A percentile compares a stretch with the other conserved stretches of the same genome.
Evolutionary conservation across 768 basidiomycete species (phyloP).

Genomic region (Boletellus ananiceps): DNA sequence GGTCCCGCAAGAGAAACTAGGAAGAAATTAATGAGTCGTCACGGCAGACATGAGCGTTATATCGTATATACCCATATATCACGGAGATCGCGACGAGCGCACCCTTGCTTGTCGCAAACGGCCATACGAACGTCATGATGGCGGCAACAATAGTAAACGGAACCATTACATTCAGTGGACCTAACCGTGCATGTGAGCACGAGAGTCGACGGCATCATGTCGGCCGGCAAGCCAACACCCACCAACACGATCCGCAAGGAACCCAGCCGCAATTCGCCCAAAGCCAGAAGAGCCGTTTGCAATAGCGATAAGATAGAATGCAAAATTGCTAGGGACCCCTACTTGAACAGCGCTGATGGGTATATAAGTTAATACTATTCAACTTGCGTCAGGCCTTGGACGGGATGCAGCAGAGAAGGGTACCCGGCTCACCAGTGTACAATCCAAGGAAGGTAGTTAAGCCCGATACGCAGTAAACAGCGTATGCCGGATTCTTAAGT

Average conservation of each 20-base stretch:
- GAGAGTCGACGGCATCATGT: not conserved
- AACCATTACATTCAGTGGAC: slow-evolving; percentile 63
- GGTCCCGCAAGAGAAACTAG: slow-evolving; percentile 57
- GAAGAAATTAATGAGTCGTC: not conserved
- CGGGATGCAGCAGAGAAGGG: not conserved
- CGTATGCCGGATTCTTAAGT: slow-evolving; percentile 46
- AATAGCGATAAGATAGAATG: slow-evolving; percentile 64
- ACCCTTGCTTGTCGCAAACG: slow-evolving; percentile 45
- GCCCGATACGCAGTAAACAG: slow-evolving; percentile 53
- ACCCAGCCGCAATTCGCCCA: slow-evolving; percentile 54
- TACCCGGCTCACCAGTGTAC: slow-evolving; percentile 48
- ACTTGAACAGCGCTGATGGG: slow-evolving; percentile 50
- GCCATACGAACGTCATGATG: slow-evolving; percentile 66
- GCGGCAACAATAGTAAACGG: slow-evolving; percentile 56
- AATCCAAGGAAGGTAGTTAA: slow-evolving; percentile 62
- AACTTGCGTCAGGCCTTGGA: not conserved
- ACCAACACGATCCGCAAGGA: slow-evolving; percentile 54
- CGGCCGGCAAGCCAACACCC: slow-evolving; percentile 1
- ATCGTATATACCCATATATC: slow-evolving; percentile 54
- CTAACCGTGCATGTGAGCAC: slow-evolving; percentile 29
- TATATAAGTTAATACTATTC: slow-evolving; percentile 62
- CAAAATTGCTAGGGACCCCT: slow-evolving; percentile 46
- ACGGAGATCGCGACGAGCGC: slow-evolving; percentile 51
- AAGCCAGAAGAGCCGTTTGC: slow-evolving; percentile 63
- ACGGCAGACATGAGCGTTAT: fast-evolving